Percentiles rank a stretch among this genome's conserved stretches.
Evolutionary conservation across 2,329 filamentous ascomycete species (phyloP).

Genomic region (Stemphylium vesicarium): DNA sequence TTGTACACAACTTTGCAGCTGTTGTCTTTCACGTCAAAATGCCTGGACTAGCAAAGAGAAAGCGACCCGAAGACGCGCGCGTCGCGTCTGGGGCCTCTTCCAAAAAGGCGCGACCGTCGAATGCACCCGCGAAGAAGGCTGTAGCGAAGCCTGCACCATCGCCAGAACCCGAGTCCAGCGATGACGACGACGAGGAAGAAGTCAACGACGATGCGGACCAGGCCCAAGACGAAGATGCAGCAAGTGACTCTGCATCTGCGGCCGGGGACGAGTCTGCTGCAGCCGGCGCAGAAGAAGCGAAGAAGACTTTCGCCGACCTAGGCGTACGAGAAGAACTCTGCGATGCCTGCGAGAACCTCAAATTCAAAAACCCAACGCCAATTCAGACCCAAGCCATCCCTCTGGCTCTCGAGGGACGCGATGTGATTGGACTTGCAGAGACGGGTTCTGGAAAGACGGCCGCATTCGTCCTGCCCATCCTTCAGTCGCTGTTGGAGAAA

Average conservation of each 20-base stretch:
- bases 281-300: conserved; percentile 41
- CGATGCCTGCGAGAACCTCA: conserved; percentile 82
- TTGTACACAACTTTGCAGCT: conserved; percentile 6
- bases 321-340: conserved; percentile 86
- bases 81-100: conserved; percentile 11
- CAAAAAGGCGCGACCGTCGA: conserved; percentile 27
- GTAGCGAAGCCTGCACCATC: conserved; percentile 19
- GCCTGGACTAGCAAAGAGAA: conserved; percentile 53
- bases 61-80: conserved; percentile 36
- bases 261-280: conserved; percentile 4
- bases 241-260: neutral
- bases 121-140: conserved; percentile 20
- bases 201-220: neutral
- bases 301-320: conserved; percentile 72
- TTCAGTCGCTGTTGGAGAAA: conserved; percentile 86
- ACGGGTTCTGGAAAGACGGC: conserved; percentile 97
- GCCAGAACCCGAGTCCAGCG: conserved; percentile 34
- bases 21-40: conserved; percentile 32
- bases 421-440: conserved; percentile 92
- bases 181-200: conserved; percentile 23
- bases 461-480: conserved; percentile 89
- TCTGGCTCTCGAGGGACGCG: conserved; percentile 76
- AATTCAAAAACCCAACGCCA: conserved; percentile 84
- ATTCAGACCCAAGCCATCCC: conserved; percentile 90
- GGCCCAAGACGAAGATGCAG: neutral